These are phyloP conservation scores for Spiromastix sp. DNA, from an alignment of 2,329 filamentous ascomycete genomes.

Conservation along the genomic window DNA sequence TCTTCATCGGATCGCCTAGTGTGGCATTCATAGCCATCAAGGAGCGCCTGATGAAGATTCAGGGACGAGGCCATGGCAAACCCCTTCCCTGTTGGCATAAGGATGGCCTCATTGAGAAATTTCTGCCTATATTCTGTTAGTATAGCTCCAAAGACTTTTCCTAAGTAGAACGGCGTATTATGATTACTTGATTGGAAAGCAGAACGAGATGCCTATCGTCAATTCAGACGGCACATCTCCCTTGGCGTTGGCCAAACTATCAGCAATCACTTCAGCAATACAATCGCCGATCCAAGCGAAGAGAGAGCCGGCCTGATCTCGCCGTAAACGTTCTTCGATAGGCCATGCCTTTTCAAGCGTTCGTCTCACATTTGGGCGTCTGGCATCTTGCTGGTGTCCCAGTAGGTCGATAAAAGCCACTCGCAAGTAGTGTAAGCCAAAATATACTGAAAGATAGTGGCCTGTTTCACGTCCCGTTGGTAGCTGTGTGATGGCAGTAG, in stretches of 20 bases:
- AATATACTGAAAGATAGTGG: constrained; percentile 43
- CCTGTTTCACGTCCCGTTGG: constrained; percentile 42
- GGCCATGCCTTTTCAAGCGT: constrained; percentile 63
- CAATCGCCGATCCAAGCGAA: constrained; percentile 67
- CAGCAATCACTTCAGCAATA: constrained; percentile 59
- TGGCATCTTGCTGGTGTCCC: constrained; percentile 24
- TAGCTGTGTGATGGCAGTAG: constrained; percentile 30
- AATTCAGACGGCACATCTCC: constrained; percentile 22
- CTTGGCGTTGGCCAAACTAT: constrained; percentile 27
- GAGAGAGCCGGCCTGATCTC: constrained; percentile 57
- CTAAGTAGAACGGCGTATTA: neutral
- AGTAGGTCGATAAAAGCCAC: constrained; percentile 43
- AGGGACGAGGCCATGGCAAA: constrained; percentile 31
- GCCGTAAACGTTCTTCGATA: constrained; percentile 62
- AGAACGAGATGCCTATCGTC: constrained; percentile 32
- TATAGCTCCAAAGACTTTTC: constrained; percentile 4
- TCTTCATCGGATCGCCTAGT: constrained; percentile 24
- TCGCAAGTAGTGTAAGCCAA: constrained; percentile 42
- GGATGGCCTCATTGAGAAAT: constrained; percentile 38
- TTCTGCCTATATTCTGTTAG: constrained; percentile 29
- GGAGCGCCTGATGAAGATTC: constrained; percentile 22
- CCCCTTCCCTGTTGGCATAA: constrained; percentile 44
- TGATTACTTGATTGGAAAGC: constrained; percentile 32
- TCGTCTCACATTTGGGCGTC: constrained; percentile 42
- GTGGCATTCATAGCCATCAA: constrained; percentile 33